These are phyloP conservation scores for Dovyalis caffra DNA, from an alignment of 345 rosid species.

Conservation along the genomic window DNA sequence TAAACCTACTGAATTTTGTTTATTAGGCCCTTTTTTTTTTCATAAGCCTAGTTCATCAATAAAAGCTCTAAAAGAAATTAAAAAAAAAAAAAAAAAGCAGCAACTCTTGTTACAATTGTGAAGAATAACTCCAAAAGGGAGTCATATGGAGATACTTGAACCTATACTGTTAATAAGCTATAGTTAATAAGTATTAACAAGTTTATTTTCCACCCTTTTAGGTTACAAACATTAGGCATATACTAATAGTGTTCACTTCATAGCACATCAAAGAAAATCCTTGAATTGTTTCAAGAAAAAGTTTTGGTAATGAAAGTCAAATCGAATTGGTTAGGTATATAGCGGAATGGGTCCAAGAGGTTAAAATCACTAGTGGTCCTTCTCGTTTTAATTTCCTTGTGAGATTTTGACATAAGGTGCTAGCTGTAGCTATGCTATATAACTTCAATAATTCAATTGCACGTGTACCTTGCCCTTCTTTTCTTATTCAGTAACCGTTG, in stretches of 20 bases:
- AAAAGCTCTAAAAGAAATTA: no score
- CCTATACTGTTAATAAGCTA: no score
- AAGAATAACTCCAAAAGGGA: no score
- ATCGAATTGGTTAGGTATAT: constrained; percentile 17
- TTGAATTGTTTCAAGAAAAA: background rate
- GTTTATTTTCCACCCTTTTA: background rate
- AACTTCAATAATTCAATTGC: constrained; percentile 30
- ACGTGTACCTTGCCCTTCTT: constrained; percentile 28
- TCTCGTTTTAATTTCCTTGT: constrained; percentile 1
- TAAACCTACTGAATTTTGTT: no score
- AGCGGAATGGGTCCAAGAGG: constrained; percentile 24
- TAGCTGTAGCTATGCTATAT: background rate
- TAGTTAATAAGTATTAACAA: no score
- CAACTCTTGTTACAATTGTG: no score
- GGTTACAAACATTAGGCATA: background rate
- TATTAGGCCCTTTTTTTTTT: no score
- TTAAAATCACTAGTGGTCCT: constrained; percentile 18
- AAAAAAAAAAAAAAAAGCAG: no score
- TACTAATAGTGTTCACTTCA: background rate
- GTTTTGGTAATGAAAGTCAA: background rate
- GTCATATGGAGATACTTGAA: no score
- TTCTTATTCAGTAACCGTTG: constrained; percentile 14
- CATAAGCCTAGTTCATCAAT: no score
- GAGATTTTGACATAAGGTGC: constrained; percentile 32
- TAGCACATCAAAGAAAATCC: background rate